Conservation (phyloP, 345 rosid species). For the Salix viminalis region DNA sequence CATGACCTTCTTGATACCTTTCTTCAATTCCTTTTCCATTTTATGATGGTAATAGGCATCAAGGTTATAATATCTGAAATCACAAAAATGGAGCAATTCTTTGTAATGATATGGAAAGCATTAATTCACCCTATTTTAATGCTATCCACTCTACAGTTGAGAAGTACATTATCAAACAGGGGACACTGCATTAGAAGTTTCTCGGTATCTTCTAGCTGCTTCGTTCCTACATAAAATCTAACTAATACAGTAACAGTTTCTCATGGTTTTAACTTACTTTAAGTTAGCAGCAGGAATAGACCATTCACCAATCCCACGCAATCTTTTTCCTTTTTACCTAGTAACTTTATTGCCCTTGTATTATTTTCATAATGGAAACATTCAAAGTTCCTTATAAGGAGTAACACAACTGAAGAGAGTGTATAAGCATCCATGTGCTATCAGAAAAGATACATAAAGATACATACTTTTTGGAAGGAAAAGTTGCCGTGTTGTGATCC, state of each 20-base stretch:
- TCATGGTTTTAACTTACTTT: not conserved
- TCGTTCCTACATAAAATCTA: not conserved
- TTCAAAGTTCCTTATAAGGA: no score
- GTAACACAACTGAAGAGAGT: not conserved
- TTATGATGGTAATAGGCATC: constrained; percentile 74
- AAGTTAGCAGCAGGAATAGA: no score
- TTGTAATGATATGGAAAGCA: not conserved
- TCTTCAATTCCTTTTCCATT: constrained; percentile 66
- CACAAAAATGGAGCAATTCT: not conserved
- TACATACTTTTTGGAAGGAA: constrained; percentile 90
- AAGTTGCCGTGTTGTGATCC: constrained; percentile 95
- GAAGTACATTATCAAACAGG: no score
- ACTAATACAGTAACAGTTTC: not conserved
- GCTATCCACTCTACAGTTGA: no score
- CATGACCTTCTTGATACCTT: constrained; percentile 59
- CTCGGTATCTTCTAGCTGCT: no score
- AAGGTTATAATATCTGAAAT: constrained; percentile 72
- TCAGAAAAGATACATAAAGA: constrained; percentile 30
- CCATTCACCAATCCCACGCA: no score
- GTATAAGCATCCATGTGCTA: constrained; percentile 4
- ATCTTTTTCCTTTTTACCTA: no score
- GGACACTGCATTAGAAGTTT: not conserved
- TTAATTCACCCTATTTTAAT: not conserved
- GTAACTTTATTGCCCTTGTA: no score
- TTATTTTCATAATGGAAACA: no score